Base-by-base conservation (phyloP, 805 yeast genomes). In the Hermanozyma aechmeae region DNA sequence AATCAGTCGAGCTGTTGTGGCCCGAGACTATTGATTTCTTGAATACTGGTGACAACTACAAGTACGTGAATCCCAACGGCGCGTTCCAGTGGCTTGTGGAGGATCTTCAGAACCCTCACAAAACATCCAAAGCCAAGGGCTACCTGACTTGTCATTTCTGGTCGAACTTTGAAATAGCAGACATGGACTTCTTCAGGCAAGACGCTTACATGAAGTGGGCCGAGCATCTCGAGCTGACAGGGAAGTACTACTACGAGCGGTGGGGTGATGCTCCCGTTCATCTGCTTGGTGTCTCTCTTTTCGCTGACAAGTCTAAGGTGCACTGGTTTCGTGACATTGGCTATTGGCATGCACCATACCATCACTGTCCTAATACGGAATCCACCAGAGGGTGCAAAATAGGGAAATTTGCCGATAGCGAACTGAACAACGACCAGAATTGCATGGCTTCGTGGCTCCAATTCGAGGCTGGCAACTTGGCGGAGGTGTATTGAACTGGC, bases 211-310 rank as follows among this genome's bases (percentile, higher is more conserved):
- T 63, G 22, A 53, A 56, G 9, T 84, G 80, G 73, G 72, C 78
- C 44, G 57, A 77, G 18, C 56, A 62, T 43, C 55, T 85, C 23
- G 95, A 84, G 33, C 36, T 62, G 3, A 53, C 76, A 1, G 92
- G 93, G 13, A 89, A 89, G 4, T 84, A 84, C 45, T 85, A 82
- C 51, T 85, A 85, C 45, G 95, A 86, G 51, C 57, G 95, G 32
- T 84, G 95, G 95, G 95, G 95, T 3, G 95, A 84, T 58, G 95
- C 94, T 0, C 95, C 95, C 0, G 92, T 84, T 2, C 92, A 83
- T 49, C 73, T 86, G 3, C 45, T 85, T 25, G 95, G 89, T 0
- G 53, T 83, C 20, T 71, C 74, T 6, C 48, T 83, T 29, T 81
- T 85, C 48, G 82, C 78, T 6, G 85, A 79, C 42, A 77, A 71